Evolutionary conservation across 176 grass and related monocot genomes (phyloP), one percentile per base, ranked within the genome.

Genomic region (Hordeum vulgare): DNA sequence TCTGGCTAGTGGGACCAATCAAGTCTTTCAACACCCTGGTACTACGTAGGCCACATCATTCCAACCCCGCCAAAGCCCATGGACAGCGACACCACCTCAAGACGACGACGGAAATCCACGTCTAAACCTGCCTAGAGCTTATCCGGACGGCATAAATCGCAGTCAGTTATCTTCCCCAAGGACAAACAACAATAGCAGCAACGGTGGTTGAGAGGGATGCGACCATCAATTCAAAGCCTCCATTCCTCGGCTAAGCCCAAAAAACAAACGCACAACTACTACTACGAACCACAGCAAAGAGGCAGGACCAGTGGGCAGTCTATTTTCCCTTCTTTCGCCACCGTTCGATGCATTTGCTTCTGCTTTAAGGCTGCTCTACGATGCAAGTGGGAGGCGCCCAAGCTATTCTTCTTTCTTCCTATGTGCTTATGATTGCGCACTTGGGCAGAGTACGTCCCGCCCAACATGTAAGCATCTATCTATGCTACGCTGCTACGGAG

Each of bases 121-220:
- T 61, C 68, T 18, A 34, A 76, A 51, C 84, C 49, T 34, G 84
- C 47, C 12, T 45, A 61, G 80, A 14, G 37, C 75, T 60, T 80
- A 74, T 79, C 84, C 76, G 65, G 77, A 58, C 25, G 58, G 77
- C 36, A 63, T 56, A 2, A 8, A 40, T 35, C 25, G 28, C 67
- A 7, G 61, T 75, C 84, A 35, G n/a, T 49, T 6, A 6, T 47
- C 13, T 47, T 15, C 14, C 10, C 4, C 2, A 36, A 78, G 34
- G 45, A 69, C 84, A 7, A 45, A 14, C 42, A 45, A 14, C 42
- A 65, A 17, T 10, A 71, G 40, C 10, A 69, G 18, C 0, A 51
- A 56, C 71, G 74, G 84, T 61, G 62, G 84, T 75, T 61, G 80
- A 66, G 80, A 86, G 79, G 41, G 79, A 90, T 2, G 44, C 17